Conservation (phyloP, 805 yeast species). For the Barnettozyma californica region DNA sequence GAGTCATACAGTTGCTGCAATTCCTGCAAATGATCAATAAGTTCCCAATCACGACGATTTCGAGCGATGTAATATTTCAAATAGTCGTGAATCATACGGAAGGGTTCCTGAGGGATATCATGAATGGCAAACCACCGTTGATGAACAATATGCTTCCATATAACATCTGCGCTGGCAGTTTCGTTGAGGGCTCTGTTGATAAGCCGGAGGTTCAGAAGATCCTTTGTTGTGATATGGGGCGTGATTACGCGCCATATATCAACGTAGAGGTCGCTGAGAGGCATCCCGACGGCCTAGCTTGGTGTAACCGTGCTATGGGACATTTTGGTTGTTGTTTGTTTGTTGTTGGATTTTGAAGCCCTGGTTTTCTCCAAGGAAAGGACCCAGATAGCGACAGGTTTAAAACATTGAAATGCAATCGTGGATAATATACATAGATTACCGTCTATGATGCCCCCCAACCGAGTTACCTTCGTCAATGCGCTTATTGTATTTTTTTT, state of each 20-base stretch:
- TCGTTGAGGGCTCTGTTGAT: slow-evolving; percentile 4
- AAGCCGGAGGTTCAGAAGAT: slow-evolving; percentile 12
- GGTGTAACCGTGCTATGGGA: not conserved
- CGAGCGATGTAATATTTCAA: slow-evolving; percentile 5
- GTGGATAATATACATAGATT: too few species aligned
- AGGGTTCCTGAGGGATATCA: slow-evolving; percentile 4
- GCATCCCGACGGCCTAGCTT: not conserved
- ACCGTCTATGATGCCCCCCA: too few species aligned
- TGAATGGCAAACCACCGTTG: slow-evolving; percentile 14
- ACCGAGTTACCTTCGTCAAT: too few species aligned
- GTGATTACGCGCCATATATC: slow-evolving; percentile 17
- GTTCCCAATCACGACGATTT: slow-evolving; percentile 6
- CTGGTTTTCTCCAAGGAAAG: not conserved
- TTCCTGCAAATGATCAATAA: not conserved
- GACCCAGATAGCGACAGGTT: too few species aligned
- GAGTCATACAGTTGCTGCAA: not conserved
- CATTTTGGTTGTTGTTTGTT: not conserved
- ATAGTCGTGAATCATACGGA: not conserved
- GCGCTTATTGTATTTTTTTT: too few species aligned
- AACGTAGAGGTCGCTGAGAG: slow-evolving; percentile 13
- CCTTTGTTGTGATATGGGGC: slow-evolving; percentile 3
- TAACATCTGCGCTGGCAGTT: slow-evolving; percentile 9
- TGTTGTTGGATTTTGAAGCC: not conserved
- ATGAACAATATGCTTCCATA: slow-evolving; percentile 13
- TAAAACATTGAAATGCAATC: too few species aligned